phyloP scores from a whole-genome alignment of 176 grass and related monocot genomes.

The Areca catechu region DNA sequence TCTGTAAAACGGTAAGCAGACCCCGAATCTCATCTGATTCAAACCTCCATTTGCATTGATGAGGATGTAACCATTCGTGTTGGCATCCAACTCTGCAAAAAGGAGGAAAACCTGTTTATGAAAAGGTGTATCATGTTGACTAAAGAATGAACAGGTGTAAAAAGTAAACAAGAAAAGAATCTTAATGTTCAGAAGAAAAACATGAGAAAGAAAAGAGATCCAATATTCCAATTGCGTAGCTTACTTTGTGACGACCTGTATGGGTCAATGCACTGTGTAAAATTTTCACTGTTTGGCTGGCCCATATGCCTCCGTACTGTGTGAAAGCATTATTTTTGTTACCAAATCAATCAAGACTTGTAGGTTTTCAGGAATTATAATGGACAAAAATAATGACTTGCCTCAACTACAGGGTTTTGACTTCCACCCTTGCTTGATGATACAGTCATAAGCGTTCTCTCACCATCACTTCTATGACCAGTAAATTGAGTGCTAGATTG shows the following conservation, averaged over 20 bases:
- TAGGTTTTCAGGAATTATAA: constrained; percentile 12
- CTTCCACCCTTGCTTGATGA: constrained; percentile 29
- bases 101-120: too few relatives aligned
- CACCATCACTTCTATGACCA: constrained; percentile 49
- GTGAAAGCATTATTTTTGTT: constrained; percentile 23
- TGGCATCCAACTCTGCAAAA: constrained; percentile 62
- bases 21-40: constrained; percentile 99
- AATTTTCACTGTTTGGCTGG: constrained; percentile 53
- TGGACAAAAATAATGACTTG: constrained; percentile 34
- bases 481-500: constrained; percentile 37
- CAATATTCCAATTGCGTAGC: not conserved
- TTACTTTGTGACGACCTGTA: constrained; percentile 69
- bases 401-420: constrained; percentile 45
- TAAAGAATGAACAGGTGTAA: constrained; percentile 13
- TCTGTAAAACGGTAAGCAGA: constrained; percentile 38
- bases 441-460: constrained; percentile 58
- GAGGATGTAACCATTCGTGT: constrained; percentile 81
- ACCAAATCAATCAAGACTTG: constrained; percentile 6
- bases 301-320: constrained; percentile 65
- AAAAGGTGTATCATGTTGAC: not conserved
- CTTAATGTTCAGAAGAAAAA: not conserved
- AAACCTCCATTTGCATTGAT: constrained; percentile 98
- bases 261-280: constrained; percentile 72
- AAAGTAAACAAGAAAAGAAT: constrained; percentile 9
- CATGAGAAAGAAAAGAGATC: not conserved